Percentiles rank a stretch among this genome's conserved stretches.
Evolutionary conservation across 768 basidiomycete species (phyloP).

Genomic region (Podaxis carcinomalis): DNA sequence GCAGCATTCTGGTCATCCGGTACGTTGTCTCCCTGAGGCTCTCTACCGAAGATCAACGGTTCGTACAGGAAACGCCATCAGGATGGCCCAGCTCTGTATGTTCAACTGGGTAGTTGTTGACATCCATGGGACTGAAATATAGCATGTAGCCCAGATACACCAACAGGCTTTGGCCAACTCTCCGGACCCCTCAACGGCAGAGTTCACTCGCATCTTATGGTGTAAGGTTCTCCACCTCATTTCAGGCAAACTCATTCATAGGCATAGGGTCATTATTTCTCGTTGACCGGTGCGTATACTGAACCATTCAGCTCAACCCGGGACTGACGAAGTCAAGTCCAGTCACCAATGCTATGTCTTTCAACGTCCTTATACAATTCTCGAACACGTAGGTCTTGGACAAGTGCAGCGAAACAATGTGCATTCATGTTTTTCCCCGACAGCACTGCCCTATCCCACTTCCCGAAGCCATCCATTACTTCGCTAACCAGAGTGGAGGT

Average conservation of each 20-base stretch:
- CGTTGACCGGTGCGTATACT: conserved; percentile 12
- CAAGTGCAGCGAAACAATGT: not conserved
- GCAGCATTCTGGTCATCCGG: not conserved
- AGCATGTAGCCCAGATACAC: not conserved
- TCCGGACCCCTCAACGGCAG: not conserved
- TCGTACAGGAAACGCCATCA: conserved; percentile 13
- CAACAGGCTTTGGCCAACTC: not conserved
- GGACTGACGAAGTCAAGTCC: not conserved
- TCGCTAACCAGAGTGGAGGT: not conserved
- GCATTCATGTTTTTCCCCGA: not conserved
- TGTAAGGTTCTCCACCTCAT: not conserved
- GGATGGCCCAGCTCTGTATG: conserved; percentile 16
- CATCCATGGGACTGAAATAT: not conserved
- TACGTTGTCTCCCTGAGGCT: not conserved
- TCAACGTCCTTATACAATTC: conserved; percentile 14
- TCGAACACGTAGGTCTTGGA: not conserved
- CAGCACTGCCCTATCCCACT: not conserved
- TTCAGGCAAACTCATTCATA: not conserved
- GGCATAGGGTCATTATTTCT: conserved; percentile 16
- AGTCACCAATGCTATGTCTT: conserved; percentile 14
- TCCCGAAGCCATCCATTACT: not conserved
- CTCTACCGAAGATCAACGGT: not conserved
- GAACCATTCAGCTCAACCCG: no score
- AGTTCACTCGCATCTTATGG: conserved; percentile 1
- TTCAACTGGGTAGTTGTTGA: not conserved